Conservation (phyloP, 2,329 filamentous ascomycete genomes). For the Colletotrichum sp. region DNA sequence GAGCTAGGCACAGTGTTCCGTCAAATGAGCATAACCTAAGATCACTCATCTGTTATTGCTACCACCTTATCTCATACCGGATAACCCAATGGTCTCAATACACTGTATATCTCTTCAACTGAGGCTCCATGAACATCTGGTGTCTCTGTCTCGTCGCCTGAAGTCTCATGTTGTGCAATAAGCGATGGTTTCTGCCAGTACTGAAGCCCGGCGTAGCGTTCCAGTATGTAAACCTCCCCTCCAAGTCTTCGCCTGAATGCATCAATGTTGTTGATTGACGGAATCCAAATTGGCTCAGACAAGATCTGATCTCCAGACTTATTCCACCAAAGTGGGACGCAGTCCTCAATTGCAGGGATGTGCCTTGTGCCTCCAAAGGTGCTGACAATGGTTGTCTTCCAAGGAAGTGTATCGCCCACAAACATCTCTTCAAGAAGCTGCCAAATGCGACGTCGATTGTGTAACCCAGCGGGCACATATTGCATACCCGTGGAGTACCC, state of each 20-base stretch:
- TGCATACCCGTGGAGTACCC: neutral
- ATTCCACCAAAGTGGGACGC: neutral
- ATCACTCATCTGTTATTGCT: neutral
- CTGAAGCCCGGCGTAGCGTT: neutral
- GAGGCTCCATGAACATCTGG: neutral
- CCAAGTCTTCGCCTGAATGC: neutral
- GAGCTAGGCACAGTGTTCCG: too few relatives aligned
- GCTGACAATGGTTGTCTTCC: neutral
- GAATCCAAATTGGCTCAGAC: neutral
- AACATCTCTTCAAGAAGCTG: neutral
- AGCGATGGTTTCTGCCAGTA: neutral
- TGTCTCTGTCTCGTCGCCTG: neutral
- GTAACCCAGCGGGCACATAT: neutral
- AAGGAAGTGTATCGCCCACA: neutral
- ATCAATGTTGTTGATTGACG: neutral
- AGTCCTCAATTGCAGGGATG: neutral
- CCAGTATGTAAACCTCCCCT: neutral
- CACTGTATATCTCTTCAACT: neutral
- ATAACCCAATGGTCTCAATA: neutral
- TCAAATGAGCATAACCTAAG: too few relatives aligned
- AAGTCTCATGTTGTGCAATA: neutral
- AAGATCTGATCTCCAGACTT: neutral
- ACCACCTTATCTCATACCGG: neutral
- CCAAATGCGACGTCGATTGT: neutral
- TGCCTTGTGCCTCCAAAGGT: fast-evolving